These are phyloP conservation scores for Chrysoporthe deuterocubensis DNA, from an alignment of 2,329 filamentous ascomycete species.

Conservation along the genomic window DNA sequence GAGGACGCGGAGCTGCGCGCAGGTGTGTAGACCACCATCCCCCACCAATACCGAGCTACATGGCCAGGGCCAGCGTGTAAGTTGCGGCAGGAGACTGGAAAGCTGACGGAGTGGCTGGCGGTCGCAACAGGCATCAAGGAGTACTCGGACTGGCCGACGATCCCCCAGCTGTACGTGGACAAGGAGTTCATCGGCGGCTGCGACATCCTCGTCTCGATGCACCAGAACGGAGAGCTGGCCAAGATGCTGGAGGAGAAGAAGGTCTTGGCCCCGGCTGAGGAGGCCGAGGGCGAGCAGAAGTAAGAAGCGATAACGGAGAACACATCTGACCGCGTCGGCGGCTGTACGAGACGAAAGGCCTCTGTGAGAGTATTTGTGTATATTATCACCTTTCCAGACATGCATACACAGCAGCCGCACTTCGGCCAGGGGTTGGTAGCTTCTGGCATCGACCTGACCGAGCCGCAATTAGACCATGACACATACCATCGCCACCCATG, in stretches of 20 bases:
- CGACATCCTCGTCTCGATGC: slow-evolving; percentile 96
- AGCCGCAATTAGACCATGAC: not conserved
- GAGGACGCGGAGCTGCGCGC: slow-evolving; percentile 86
- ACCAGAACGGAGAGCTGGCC: slow-evolving; percentile 90
- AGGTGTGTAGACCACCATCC: slow-evolving; percentile 55
- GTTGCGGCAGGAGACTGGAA: too few species aligned
- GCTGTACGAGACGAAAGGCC: slow-evolving; percentile 5
- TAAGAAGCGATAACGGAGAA: slow-evolving; percentile 30
- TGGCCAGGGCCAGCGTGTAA: too few species aligned
- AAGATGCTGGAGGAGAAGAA: slow-evolving; percentile 91
- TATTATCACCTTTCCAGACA: slow-evolving; percentile 10
- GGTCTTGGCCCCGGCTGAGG: slow-evolving; percentile 69
- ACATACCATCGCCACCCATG: not conserved
- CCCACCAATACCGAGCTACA: not conserved
- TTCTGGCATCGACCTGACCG: not conserved
- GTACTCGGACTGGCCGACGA: slow-evolving; percentile 98
- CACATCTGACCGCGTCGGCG: not conserved
- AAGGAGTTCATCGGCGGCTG: slow-evolving; percentile 98
- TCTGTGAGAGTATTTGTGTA: slow-evolving; percentile 10
- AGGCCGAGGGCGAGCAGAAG: slow-evolving; percentile 38
- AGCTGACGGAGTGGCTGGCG: slow-evolving; percentile 4
- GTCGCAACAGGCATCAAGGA: slow-evolving; percentile 82
- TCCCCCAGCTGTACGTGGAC: slow-evolving; percentile 93
- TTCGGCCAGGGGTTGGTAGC: not conserved
- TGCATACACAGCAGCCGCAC: slow-evolving; percentile 9